These are phyloP conservation scores for Bertia moriformis DNA, from an alignment of 2,329 filamentous ascomycete species.

Conservation along the genomic window DNA sequence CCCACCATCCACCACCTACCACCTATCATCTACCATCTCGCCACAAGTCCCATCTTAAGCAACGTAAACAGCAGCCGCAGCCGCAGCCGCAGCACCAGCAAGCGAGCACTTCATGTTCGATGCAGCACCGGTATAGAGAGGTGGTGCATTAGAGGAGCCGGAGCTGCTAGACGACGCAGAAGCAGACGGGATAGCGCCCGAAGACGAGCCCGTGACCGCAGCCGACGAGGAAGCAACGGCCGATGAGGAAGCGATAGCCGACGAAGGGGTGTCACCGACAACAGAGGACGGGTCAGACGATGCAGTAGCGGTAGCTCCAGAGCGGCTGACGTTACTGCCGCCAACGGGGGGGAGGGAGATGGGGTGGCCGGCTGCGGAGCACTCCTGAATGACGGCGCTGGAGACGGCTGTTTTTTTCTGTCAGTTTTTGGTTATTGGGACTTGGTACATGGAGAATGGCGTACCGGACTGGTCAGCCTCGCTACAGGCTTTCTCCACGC, in stretches of 20 bases:
- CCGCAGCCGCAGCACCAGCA: background rate
- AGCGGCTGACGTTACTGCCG: background rate
- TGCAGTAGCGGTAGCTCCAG: background rate
- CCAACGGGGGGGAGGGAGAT: slow-evolving; percentile 17
- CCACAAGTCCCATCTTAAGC: background rate
- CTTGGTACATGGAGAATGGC: too few relatives aligned
- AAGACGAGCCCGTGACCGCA: background rate
- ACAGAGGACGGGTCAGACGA: background rate
- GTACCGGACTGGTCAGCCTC: slow-evolving; percentile 19
- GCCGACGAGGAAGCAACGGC: background rate
- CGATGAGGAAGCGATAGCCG: background rate
- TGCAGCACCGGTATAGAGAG: background rate
- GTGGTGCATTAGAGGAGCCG: background rate
- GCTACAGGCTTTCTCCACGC: slow-evolving; percentile 24
- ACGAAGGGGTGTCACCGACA: too few relatives aligned
- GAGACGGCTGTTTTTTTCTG: slow-evolving; percentile 14
- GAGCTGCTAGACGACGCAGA: background rate
- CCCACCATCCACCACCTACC: too few relatives aligned
- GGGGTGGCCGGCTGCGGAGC: slow-evolving; percentile 17
- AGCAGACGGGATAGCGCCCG: background rate
- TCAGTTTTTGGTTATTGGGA: slow-evolving; percentile 1
- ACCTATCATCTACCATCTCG: too few relatives aligned
- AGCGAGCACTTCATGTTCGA: background rate
- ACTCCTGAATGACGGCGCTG: slow-evolving; percentile 15
- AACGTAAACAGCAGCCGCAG: background rate